Conservation (phyloP, 805 yeast genomes). For the Metschnikowia borealis region DNA sequence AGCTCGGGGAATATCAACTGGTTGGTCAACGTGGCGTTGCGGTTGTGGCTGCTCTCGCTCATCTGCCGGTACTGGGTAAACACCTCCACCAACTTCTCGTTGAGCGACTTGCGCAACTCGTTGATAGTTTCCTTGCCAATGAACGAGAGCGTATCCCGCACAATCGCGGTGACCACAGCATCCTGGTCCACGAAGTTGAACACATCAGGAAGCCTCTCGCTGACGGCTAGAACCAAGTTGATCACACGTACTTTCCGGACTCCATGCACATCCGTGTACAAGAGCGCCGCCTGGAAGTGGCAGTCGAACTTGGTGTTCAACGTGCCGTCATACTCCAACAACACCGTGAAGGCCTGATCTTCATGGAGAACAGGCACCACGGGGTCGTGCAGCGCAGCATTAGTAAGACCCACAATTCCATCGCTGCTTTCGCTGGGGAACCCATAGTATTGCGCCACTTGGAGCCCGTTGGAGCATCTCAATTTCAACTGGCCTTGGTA, state of each 20-base stretch:
- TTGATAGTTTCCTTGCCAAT: slow-evolving; percentile 36
- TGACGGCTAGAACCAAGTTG: slow-evolving; percentile 76
- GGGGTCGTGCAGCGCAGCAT: slow-evolving; percentile 49
- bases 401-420: slow-evolving; percentile 18
- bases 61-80: slow-evolving; percentile 51
- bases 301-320: slow-evolving; percentile 69
- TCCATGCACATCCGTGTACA: slow-evolving; percentile 79
- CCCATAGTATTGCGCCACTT: slow-evolving; percentile 73
- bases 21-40: slow-evolving; percentile 36
- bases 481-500: slow-evolving; percentile 80
- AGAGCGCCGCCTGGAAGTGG: slow-evolving; percentile 85
- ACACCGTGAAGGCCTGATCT: slow-evolving; percentile 64
- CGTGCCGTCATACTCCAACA: slow-evolving; percentile 74
- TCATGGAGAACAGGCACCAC: slow-evolving; percentile 60
- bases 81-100: slow-evolving; percentile 40
- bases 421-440: slow-evolving; percentile 25
- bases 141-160: slow-evolving; percentile 39
- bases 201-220: slow-evolving; percentile 67
- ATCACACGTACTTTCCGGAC: slow-evolving; percentile 80
- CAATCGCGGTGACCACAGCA: slow-evolving; percentile 36
- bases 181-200: slow-evolving; percentile 75
- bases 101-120: slow-evolving; percentile 38
- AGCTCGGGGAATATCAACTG: slow-evolving; percentile 82
- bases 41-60: slow-evolving; percentile 36
- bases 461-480: slow-evolving; percentile 84